Evolutionary conservation across 805 yeast genomes (phyloP), one percentile per base, ranked within the genome.

Genomic region (Candida nitratophila): DNA sequence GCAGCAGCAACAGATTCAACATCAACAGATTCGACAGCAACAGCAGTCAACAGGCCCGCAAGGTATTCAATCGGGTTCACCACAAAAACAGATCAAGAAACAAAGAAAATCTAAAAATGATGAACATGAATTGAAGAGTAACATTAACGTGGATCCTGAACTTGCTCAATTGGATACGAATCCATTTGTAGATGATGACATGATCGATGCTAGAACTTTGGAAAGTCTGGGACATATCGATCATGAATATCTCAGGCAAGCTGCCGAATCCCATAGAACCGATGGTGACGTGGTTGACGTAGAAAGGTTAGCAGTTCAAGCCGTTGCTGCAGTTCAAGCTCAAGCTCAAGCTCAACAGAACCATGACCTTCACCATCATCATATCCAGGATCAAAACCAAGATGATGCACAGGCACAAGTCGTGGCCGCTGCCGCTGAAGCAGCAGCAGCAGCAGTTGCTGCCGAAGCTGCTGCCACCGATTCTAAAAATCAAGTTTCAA

Each of bases 171-270:
- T 75, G 22, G 80, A 73, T 45, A 51, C 65, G 3, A 53, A 68
- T 11, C 54, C 74, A 16, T 64, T 83, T 44, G 88, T 81, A 11
- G 79, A 81, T 47, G 86, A 82, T 39, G 86, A 86, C 1, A 79
- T 83, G 39, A 66, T 80, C 49, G 86, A 82, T 52, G 86, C 87
- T 0, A 70, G 82, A 42, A 78, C 81, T 36, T 67, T 82, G 45
- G 81, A 83, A 19, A 70, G 68, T 49, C 56, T 73, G 19, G 64
- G 67, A 6, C 50, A 56, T 2, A 51, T 64, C 30, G 66, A 60
- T 41, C 60, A 53, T 26, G 63, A 58, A 22, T 60, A 61, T 46
- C 42, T 61, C 29, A 46, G 62, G 32, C 63, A 59, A 35, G 59
- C 53, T 11, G 52, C 50, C 3, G 56, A 47, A 40, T 49, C 48